A percentile compares a stretch with the other conserved stretches of the same genome.
Conservation (phyloP, 1,139 yeast genomes). For the Sugiyamaella novakii region DNA sequence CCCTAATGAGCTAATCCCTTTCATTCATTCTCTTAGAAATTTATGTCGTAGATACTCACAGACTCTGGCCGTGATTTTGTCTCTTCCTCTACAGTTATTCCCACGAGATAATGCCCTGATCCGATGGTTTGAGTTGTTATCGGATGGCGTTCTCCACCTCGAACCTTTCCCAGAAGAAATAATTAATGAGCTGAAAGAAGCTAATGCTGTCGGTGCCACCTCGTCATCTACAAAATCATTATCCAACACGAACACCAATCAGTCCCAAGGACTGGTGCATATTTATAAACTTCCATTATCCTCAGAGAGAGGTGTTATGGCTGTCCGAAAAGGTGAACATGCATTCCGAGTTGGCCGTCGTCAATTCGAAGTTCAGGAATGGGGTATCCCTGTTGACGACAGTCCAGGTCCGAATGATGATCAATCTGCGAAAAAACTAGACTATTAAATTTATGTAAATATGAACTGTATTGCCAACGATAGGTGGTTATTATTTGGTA, state of each 20-base stretch:
- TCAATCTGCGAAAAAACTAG: conserved; percentile 4
- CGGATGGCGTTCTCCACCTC: conserved; percentile 71
- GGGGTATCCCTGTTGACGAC: conserved; percentile 95
- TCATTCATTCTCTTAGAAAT: conserved; percentile 62
- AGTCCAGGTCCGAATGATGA: conserved; percentile 5
- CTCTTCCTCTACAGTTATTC: conserved; percentile 69
- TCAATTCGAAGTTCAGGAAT: conserved; percentile 81
- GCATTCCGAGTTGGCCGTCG: conserved; percentile 85
- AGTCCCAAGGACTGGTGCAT: conserved; percentile 76
- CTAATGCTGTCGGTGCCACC: conserved; percentile 21
- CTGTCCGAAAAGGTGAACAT: conserved; percentile 69
- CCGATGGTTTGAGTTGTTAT: conserved; percentile 57
- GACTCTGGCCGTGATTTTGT: conserved; percentile 54
- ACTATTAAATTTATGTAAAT: conserved; percentile 8
- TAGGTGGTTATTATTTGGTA: no score
- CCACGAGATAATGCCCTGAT: conserved; percentile 57
- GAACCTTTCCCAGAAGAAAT: conserved; percentile 84
- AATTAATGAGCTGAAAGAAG: conserved; percentile 51
- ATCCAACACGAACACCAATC: conserved; percentile 18
- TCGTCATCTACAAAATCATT: conserved; percentile 6
- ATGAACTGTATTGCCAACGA: no score
- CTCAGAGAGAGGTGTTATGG: conserved; percentile 81
- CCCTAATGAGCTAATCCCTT: conserved; percentile 57
- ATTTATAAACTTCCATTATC: conserved; percentile 69
- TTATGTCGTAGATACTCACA: conserved; percentile 52